Conservation (phyloP, 2,329 filamentous ascomycete species). For the Alternaria sp. region DNA sequence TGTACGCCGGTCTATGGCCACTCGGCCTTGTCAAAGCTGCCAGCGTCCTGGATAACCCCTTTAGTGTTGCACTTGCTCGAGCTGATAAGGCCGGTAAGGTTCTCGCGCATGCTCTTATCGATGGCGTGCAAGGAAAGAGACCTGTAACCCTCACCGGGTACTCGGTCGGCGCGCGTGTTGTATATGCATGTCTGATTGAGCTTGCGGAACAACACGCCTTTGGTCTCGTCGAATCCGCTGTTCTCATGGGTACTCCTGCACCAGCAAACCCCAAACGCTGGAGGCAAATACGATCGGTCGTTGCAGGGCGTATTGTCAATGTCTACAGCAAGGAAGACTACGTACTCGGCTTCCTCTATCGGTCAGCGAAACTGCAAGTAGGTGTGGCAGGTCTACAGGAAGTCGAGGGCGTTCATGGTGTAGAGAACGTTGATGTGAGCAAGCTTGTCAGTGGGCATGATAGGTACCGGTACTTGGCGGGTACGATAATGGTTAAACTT, state of each 20-base stretch:
- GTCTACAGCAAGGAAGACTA: slow-evolving; percentile 88
- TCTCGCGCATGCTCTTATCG: slow-evolving; percentile 81
- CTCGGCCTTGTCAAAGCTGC: slow-evolving; percentile 56
- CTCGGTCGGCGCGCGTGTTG: slow-evolving; percentile 79
- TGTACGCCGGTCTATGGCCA: slow-evolving; percentile 59
- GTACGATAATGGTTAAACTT: slow-evolving; percentile 57
- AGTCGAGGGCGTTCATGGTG: slow-evolving; percentile 70
- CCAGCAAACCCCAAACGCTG: slow-evolving; percentile 76
- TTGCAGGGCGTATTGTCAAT: slow-evolving; percentile 83
- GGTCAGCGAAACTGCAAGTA: slow-evolving; percentile 80
- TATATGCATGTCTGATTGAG: slow-evolving; percentile 79
- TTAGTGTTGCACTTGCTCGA: slow-evolving; percentile 75
- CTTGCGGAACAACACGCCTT: slow-evolving; percentile 82
- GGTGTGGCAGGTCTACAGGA: slow-evolving; percentile 84
- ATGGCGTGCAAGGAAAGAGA: slow-evolving; percentile 80
- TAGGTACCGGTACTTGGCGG: slow-evolving; percentile 59
- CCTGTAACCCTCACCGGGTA: slow-evolving; percentile 84
- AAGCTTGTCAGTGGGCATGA: slow-evolving; percentile 59
- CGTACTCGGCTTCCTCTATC: slow-evolving; percentile 85
- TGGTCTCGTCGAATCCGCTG: slow-evolving; percentile 81
- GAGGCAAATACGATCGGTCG: slow-evolving; percentile 78
- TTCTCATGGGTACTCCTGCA: slow-evolving; percentile 82
- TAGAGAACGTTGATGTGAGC: slow-evolving; percentile 64
- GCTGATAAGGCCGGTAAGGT: slow-evolving; percentile 83
- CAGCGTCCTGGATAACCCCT: slow-evolving; percentile 79